These are phyloP conservation scores for Paramyrothecium roridum DNA, from an alignment of 2,329 filamentous ascomycete genomes.

Conservation along the genomic window DNA sequence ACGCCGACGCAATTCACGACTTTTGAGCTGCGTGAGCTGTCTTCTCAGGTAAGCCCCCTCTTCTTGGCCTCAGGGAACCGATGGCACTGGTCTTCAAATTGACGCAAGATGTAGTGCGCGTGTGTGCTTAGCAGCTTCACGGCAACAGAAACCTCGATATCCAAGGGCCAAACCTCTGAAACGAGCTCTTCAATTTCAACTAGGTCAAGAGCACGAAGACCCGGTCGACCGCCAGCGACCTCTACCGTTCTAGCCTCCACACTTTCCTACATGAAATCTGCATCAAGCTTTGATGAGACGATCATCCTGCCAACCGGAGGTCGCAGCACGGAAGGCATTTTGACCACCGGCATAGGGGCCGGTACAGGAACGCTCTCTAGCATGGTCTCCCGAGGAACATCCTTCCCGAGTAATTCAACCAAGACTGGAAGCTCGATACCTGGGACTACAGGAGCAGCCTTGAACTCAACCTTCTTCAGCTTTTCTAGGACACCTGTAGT, in stretches of 20 bases:
- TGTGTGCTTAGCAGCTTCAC: constrained; percentile 16
- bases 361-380: background rate
- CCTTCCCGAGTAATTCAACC: background rate
- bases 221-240: background rate
- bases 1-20: constrained; percentile 24
- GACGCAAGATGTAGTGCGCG: constrained; percentile 22
- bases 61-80: too few species aligned
- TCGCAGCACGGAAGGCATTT: too few species aligned
- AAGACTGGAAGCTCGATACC: background rate
- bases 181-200: background rate
- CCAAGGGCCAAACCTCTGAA: background rate
- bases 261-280: too few species aligned
- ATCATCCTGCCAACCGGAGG: too few species aligned
- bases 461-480: too few species aligned
- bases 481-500: too few species aligned
- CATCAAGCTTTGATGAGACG: too few species aligned
- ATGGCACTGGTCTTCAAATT: too few species aligned
- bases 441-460: background rate
- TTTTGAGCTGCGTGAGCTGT: constrained; percentile 22
- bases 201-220: background rate
- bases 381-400: background rate
- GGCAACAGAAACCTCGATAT: background rate
- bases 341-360: background rate
- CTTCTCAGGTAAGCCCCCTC: constrained; percentile 26
- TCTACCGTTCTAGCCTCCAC: background rate